Base-by-base conservation (phyloP, 805 yeast species). In the Ogataea ganodermae region DNA sequence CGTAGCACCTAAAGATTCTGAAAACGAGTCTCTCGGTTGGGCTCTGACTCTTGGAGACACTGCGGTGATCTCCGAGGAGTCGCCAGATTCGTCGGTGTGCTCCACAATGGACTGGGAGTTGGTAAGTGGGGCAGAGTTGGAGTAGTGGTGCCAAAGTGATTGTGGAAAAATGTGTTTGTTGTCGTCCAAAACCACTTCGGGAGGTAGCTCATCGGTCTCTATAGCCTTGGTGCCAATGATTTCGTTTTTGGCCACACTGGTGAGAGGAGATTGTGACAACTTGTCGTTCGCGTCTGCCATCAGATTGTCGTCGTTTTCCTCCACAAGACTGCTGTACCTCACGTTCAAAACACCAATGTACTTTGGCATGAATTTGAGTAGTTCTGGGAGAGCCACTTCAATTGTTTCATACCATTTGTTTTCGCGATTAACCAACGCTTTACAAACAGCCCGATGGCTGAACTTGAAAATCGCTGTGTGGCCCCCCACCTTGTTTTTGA, bases 391-490 rank as follows among this genome's bases (percentile, higher is more conserved):
- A 16, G 76, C 72, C 31, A 74, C 67, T 67, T 94, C 98, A 38
- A 94, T 84, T 4, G 84, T 81, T 65, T 94, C 99, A 67, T 94
- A 94, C 86, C 96, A 91, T 51, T 74, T 69, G 67, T 94, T 89
- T 62, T 94, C 99, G 48, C 96, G 76, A 59, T 88, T 89, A 50
- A 90, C 89, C 50, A 95, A 72, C 0, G 94, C 94, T 66, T 94
- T 94, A 67, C 98, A 94, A 14, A 94, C 96, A 0, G 97, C 98
- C 49, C 88, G 75, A 56, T 83, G 87, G 4, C 96, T 86, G 63
- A 94, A 94, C 54, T 92, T 79, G 70, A 92, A 94, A 28, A 94
- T 90, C 1, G 97, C 97, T 0, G 97, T 92, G 64, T 94, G 99
- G 0, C 99, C 99, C 6, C 99, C 99, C 18, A 94, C 98, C 62